These are phyloP conservation scores for Coniella lustricola DNA, from an alignment of 2,329 filamentous ascomycete species.

Conservation along the genomic window DNA sequence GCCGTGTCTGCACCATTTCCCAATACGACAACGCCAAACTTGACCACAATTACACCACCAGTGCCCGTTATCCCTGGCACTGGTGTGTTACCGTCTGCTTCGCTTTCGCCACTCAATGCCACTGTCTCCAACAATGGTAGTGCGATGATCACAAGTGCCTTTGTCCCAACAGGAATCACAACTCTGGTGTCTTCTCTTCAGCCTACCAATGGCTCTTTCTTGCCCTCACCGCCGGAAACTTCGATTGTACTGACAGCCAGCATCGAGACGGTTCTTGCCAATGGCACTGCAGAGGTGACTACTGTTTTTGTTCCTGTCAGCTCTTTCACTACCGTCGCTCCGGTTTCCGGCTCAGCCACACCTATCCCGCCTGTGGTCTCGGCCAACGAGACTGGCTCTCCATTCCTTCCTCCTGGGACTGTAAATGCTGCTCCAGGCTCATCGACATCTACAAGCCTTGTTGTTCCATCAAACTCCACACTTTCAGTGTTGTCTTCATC, in stretches of 20 bases:
- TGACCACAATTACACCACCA: slow-evolving; percentile 5
- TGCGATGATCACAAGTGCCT: slow-evolving; percentile 1
- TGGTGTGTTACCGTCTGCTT: neutral
- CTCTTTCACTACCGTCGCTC: slow-evolving; percentile 10
- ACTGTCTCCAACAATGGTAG: slow-evolving; percentile 3
- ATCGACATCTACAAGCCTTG: neutral
- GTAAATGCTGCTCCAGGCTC: neutral
- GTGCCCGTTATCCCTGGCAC: neutral
- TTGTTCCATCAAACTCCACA: slow-evolving; percentile 3
- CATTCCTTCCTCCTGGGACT: slow-evolving; percentile 4
- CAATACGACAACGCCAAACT: slow-evolving; percentile 5
- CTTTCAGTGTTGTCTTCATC: neutral
- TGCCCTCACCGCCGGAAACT: neutral
- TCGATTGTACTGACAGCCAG: slow-evolving; percentile 5
- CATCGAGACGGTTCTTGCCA: slow-evolving; percentile 9
- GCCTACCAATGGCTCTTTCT: slow-evolving; percentile 3
- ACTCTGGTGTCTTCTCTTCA: slow-evolving; percentile 7
- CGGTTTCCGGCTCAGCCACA: slow-evolving; percentile 1
- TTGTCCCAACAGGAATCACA: slow-evolving; percentile 3
- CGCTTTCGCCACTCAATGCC: slow-evolving; percentile 1
- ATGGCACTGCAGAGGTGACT: slow-evolving; percentile 12
- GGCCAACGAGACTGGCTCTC: slow-evolving; percentile 4
- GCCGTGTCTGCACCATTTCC: neutral
- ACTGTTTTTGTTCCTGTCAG: slow-evolving; percentile 11
- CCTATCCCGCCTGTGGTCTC: neutral